phyloP scores from a whole-genome alignment of 805 yeast species.

The Candida schatavii region DNA sequence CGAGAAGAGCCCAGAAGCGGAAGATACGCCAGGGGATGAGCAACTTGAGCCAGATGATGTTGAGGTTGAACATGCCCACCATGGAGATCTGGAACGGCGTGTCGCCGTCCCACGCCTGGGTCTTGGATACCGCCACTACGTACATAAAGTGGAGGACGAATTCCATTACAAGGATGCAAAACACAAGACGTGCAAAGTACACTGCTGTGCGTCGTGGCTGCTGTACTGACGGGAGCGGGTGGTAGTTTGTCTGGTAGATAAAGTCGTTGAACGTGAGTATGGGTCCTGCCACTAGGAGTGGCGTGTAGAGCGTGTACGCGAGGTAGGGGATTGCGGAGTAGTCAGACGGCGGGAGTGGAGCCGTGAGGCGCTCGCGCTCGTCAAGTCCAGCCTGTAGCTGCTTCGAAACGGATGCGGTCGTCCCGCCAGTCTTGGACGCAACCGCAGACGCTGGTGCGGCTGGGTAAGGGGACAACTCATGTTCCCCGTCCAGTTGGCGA shows the following conservation, averaged over 20 bases:
- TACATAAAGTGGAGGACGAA: slow-evolving; percentile 81
- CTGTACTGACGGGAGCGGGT: slow-evolving; percentile 54
- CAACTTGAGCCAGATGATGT: slow-evolving; percentile 88
- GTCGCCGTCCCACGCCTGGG: slow-evolving; percentile 85
- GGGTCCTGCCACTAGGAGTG: slow-evolving; percentile 94
- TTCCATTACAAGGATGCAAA: slow-evolving; percentile 88
- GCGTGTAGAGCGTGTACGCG: slow-evolving; percentile 80
- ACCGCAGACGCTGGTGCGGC: slow-evolving; percentile 22
- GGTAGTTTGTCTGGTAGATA: slow-evolving; percentile 63
- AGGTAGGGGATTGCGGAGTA: slow-evolving; percentile 66
- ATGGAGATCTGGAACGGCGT: slow-evolving; percentile 91
- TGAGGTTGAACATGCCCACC: slow-evolving; percentile 89
- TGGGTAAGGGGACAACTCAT: background rate
- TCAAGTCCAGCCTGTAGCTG: slow-evolving; percentile 51
- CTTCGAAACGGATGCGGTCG: slow-evolving; percentile 57
- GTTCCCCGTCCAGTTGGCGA: slow-evolving; percentile 5
- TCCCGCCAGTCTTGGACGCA: slow-evolving; percentile 64
- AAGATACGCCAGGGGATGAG: slow-evolving; percentile 95
- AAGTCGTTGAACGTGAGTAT: slow-evolving; percentile 90
- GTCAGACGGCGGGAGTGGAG: slow-evolving; percentile 57
- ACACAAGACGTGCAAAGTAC: slow-evolving; percentile 65
- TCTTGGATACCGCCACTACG: slow-evolving; percentile 88
- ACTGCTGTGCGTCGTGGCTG: slow-evolving; percentile 47
- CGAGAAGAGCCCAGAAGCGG: slow-evolving; percentile 89
- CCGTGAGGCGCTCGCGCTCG: slow-evolving; percentile 64